Base-by-base conservation (phyloP, 2,329 filamentous ascomycete species). In the Teratosphaeriaceae sp. region DNA sequence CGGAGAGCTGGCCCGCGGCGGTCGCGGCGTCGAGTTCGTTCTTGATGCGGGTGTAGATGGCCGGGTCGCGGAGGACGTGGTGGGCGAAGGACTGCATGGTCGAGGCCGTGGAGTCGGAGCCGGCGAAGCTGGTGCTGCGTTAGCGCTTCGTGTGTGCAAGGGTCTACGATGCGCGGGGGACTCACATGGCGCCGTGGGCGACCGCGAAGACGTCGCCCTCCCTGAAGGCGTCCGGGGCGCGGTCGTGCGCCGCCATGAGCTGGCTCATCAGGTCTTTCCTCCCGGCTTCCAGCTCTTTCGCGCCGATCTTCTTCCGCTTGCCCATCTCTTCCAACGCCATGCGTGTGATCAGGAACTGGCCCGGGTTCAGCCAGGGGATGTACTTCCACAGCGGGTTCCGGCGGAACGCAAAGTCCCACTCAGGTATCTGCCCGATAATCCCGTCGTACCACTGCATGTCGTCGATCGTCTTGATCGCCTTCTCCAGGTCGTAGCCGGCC, bases 31-130 rank as follows among this genome's bases (percentile, higher is more conserved):
- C 47, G 0, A 69, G 66, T 31, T 73, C 72, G 2, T 54, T 36
- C 9, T 66, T 59, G 18, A 80, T 66, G 53, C 78, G 76, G 15
- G 57, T 33, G 47, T 75, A 70, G 9, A 75, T 65, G 0, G 51
- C 57, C 1, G 64, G 61, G 18, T 70, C 66, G 27, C 70, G 66
- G 8, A 77, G 64, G 1, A 72, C 63, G 31, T 69, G 68, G 63
- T 69, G 73, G 63, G 74, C 75, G 57, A 76, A 74, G 43, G 72
- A 75, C 49, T 76, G 73, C 73, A 77, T 76, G 0, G 73, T 76
- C 6, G 73, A 76, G 9, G 77, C 76, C 0, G 77, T 79, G 0
- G 76, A 78, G 60, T 80, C 77, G 16, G 77, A 78, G 20, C 78
- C 78, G 13, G 76, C 76, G 54, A 79, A 55, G 33, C 48, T 52